These are phyloP conservation scores for Pythium myriotylum DNA, from an alignment of 352 stramenopile species.

Conservation along the genomic window DNA sequence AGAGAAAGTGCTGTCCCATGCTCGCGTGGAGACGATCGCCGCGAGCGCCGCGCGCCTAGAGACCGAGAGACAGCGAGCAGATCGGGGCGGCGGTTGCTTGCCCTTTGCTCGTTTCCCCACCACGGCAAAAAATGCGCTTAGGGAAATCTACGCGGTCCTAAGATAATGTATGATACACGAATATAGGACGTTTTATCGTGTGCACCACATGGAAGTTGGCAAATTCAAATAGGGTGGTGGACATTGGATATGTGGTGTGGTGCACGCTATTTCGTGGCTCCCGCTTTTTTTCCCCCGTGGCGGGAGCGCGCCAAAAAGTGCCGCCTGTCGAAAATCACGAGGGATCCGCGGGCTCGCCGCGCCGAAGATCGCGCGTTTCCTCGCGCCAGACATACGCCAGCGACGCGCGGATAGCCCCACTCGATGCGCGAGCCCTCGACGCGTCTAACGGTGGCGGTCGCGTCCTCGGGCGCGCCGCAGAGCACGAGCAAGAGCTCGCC, in stretches of 20 bases:
- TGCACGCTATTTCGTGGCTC: constrained; percentile 1
- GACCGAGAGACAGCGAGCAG: constrained; percentile 6
- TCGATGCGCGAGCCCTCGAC: constrained; percentile 20
- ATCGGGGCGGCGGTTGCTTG: neutral
- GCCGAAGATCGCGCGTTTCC: neutral
- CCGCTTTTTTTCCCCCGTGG: constrained; percentile 24
- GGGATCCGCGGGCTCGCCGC: neutral
- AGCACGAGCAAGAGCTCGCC: constrained; percentile 1
- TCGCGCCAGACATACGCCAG: neutral
- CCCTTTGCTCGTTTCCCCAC: neutral
- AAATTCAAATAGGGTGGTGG: too few relatives aligned
- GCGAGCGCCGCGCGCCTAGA: neutral
- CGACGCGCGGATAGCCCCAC: neutral
- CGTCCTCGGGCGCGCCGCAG: neutral
- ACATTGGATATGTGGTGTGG: neutral
- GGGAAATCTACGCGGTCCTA: too few relatives aligned
- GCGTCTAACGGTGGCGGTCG: constrained; percentile 12
- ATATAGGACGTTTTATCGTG: too few relatives aligned
- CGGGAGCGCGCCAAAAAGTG: constrained; percentile 32
- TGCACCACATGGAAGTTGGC: too few relatives aligned
- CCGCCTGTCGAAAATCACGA: constrained; percentile 8
- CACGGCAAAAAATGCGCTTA: too few relatives aligned
- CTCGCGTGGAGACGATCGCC: neutral
- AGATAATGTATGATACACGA: too few relatives aligned
- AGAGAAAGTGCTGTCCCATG: constrained; percentile 87